Base-by-base conservation (phyloP, 441 rosid species). In the Erysimum cheiri region DNA sequence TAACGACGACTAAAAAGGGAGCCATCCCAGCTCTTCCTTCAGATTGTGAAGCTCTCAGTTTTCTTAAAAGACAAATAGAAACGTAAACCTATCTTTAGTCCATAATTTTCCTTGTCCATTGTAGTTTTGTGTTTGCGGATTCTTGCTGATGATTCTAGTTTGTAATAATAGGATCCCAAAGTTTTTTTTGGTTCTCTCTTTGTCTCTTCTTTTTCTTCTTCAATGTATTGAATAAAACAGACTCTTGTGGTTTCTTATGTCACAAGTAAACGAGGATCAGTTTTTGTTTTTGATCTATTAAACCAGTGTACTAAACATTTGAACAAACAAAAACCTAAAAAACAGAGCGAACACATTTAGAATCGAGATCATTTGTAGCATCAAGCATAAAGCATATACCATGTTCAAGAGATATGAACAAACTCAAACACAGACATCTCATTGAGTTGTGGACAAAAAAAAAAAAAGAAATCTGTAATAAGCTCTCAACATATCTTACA, bases 1-100 rank as follows among this genome's bases (percentile, higher is more conserved):
- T 92, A 46, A 94, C 98, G 3, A 94, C 98, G 4, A 92, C 91
- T 66, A 89, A 88, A 44, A 92, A 92, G 75, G 98, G 98, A 43
- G 98, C 98, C 28, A 92, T 94, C 52, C 97, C 96, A 4, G 96
- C 98, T 49, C 98, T 94, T 49, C 98, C 98, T 2, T 55, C 83
- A 0, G 75, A 78, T 41, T 9, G 77, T 7, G 96, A 87, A 26
- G 94, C 50, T 75, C 84, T 76, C 54, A 6, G 49, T 63, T 77
- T 92, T 35, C 53, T 94, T 53, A 70, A 48, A 83, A 9, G 80
- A 73, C 55, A 64, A 78, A 1, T 67, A 77, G 77, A 76, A 11
- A 14, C 28, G 13, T 28, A 0, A 58, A 33, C 58, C 35, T 29
- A 53, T 55, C 46, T 47, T 9, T 11, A 37, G 2, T 19, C 9